These are phyloP conservation scores for Arachnomyces sp. DNA, from an alignment of 2,329 filamentous ascomycete genomes.

Conservation along the genomic window DNA sequence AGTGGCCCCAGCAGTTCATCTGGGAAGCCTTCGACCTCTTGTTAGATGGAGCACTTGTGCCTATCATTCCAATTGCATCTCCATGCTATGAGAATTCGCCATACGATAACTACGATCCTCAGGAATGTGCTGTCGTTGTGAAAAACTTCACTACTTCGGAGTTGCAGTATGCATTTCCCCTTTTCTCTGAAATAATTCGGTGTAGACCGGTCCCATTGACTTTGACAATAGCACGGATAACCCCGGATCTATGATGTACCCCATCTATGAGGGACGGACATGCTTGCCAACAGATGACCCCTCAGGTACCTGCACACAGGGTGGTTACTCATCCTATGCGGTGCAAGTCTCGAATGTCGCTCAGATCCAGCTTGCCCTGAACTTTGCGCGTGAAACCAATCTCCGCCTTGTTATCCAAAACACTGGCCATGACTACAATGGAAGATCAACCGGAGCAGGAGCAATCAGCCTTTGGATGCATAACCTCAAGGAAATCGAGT, in stretches of 20 bases:
- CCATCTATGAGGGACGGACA: slow-evolving; percentile 20
- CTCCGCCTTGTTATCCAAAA: slow-evolving; percentile 36
- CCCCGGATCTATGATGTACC: slow-evolving; percentile 21
- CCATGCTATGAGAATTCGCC: slow-evolving; percentile 17
- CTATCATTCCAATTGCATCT: slow-evolving; percentile 21
- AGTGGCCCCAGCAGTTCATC: slow-evolving; percentile 16
- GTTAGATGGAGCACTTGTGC: slow-evolving; percentile 18
- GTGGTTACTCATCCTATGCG: slow-evolving; percentile 26
- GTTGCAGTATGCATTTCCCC: slow-evolving; percentile 17
- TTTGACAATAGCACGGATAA: slow-evolving; percentile 15
- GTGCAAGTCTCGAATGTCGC: slow-evolving; percentile 28
- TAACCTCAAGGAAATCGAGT: slow-evolving; percentile 36
- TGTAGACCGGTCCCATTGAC: neutral
- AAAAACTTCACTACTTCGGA: slow-evolving; percentile 19
- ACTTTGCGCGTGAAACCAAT: slow-evolving; percentile 19
- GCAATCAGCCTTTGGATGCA: slow-evolving; percentile 46
- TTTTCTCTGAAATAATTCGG: neutral
- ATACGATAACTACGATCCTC: slow-evolving; percentile 18
- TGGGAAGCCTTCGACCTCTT: slow-evolving; percentile 20
- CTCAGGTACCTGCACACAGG: slow-evolving; percentile 22
- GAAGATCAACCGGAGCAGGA: slow-evolving; percentile 41
- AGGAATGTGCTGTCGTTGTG: slow-evolving; percentile 14
- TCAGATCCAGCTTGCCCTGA: slow-evolving; percentile 29
- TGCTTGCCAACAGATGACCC: slow-evolving; percentile 19
- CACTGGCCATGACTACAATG: slow-evolving; percentile 43